Evolutionary conservation across 1,139 yeast species (phyloP).

Genomic region (Protomyces macrosporus): DNA sequence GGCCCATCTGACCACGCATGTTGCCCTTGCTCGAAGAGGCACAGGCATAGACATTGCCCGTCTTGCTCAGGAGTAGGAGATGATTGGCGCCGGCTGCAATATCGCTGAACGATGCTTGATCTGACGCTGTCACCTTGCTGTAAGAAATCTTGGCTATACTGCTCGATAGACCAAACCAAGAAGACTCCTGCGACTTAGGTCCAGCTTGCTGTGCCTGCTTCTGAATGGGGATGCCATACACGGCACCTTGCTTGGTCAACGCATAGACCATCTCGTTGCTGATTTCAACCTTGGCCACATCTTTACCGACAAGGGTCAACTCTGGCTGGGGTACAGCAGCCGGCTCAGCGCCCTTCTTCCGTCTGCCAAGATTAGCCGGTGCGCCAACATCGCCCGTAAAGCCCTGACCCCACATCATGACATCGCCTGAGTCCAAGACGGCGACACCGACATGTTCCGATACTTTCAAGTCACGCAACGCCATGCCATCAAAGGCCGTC

Average conservation of each 20-base stretch:
- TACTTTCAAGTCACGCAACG: slow-evolving; percentile 55
- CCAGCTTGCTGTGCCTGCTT: slow-evolving; percentile 32
- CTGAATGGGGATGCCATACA: slow-evolving; percentile 49
- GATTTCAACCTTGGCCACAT: slow-evolving; percentile 43
- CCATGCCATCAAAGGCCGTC: slow-evolving; percentile 57
- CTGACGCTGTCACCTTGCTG: slow-evolving; percentile 30
- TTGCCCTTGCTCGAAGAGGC: slow-evolving; percentile 44
- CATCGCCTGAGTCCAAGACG: slow-evolving; percentile 63
- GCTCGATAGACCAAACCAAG: slow-evolving; percentile 23
- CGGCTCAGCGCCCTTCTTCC: slow-evolving; percentile 35
- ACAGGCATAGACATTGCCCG: slow-evolving; percentile 45
- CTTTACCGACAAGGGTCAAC: slow-evolving; percentile 47
- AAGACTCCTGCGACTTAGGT: slow-evolving; percentile 14
- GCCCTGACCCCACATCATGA: slow-evolving; percentile 61
- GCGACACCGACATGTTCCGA: slow-evolving; percentile 56
- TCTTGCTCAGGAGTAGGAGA: slow-evolving; percentile 53
- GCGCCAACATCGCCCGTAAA: slow-evolving; percentile 31
- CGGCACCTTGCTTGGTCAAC: slow-evolving; percentile 49
- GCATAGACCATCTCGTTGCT: slow-evolving; percentile 47
- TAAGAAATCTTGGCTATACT: slow-evolving; percentile 2
- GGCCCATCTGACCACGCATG: slow-evolving; percentile 70
- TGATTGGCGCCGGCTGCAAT: slow-evolving; percentile 63
- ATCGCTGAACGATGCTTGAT: slow-evolving; percentile 49
- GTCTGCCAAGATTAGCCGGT: neutral
- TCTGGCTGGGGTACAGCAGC: slow-evolving; percentile 33